These are phyloP conservation scores for Xerocomus minutiporus DNA, from an alignment of 1,284 basidiomycete species.

Conservation along the genomic window DNA sequence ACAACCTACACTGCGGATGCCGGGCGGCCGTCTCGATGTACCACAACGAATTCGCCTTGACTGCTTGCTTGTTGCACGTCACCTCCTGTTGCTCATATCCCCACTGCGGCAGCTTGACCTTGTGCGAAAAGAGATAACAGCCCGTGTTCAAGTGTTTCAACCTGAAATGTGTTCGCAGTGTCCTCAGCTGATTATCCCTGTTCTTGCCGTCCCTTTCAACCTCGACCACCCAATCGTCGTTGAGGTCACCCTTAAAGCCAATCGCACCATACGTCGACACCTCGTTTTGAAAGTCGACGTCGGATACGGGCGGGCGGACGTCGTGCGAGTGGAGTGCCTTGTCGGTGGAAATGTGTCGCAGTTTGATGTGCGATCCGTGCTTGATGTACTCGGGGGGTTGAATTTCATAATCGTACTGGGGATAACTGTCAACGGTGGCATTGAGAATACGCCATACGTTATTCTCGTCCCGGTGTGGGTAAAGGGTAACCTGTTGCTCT, in stretches of 20 bases:
- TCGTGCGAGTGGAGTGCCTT: constrained; percentile 95
- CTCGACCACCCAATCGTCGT: constrained; percentile 95
- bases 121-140: constrained; percentile 97
- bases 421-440: constrained; percentile 49
- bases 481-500: constrained; percentile 98
- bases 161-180: constrained; percentile 81
- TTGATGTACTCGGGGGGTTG: constrained; percentile 63
- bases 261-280: constrained; percentile 92
- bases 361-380: constrained; percentile 71
- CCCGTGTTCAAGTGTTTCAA: constrained; percentile 84
- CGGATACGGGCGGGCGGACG: constrained; percentile 89
- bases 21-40: constrained; percentile 79
- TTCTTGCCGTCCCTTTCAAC: constrained; percentile 67
- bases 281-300: constrained; percentile 99
- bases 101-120: constrained; percentile 97
- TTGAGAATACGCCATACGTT: constrained; percentile 87
- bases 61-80: constrained; percentile 96
- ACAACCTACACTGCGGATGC: constrained; percentile 69
- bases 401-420: constrained; percentile 52
- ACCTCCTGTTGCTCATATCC: constrained; percentile 98
- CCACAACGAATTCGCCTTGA: constrained; percentile 89
- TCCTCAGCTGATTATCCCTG: constrained; percentile 68
- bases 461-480: constrained; percentile 92
- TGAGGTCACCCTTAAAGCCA: constrained; percentile 83
- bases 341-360: constrained; percentile 78